Evolutionary conservation across 2,329 filamentous ascomycete species (phyloP).

Genomic region (Pestalotiopsis sp.): DNA sequence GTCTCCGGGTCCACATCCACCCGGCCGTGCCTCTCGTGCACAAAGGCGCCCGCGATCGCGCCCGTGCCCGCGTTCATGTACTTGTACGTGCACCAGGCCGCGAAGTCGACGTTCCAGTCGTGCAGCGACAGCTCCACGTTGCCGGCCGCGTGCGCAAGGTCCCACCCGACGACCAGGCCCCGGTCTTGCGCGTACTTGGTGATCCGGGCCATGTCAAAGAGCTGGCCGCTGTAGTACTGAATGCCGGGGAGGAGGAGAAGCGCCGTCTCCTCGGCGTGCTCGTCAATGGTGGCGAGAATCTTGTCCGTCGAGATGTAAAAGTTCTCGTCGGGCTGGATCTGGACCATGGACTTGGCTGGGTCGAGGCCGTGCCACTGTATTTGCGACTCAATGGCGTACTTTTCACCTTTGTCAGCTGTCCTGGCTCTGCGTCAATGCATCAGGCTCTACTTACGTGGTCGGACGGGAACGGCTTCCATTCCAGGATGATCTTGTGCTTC

Average conservation of each 20-base stretch:
- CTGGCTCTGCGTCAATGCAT: no score
- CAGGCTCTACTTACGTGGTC: slow-evolving; percentile 66
- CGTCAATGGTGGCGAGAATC: slow-evolving; percentile 73
- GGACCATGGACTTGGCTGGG: slow-evolving; percentile 69
- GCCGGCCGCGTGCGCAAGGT: slow-evolving; percentile 82
- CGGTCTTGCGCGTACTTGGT: slow-evolving; percentile 73
- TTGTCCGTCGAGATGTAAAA: slow-evolving; percentile 70
- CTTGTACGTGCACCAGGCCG: slow-evolving; percentile 93
- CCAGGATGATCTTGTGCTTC: slow-evolving; percentile 79
- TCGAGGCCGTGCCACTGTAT: slow-evolving; percentile 70
- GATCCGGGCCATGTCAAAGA: slow-evolving; percentile 80
- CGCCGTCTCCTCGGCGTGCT: slow-evolving; percentile 72
- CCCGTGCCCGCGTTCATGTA: slow-evolving; percentile 88
- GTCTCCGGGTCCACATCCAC: slow-evolving; percentile 48
- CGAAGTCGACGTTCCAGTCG: slow-evolving; percentile 90
- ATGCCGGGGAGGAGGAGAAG: slow-evolving; percentile 82
- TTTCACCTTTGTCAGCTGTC: slow-evolving; percentile 7
- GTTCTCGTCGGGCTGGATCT: slow-evolving; percentile 66
- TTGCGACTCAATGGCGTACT: slow-evolving; percentile 85
- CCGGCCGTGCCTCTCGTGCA: slow-evolving; percentile 72
- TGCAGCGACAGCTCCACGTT: slow-evolving; percentile 81
- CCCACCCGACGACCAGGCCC: slow-evolving; percentile 80
- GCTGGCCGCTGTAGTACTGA: slow-evolving; percentile 90
- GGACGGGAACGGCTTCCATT: slow-evolving; percentile 87
- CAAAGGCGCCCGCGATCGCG: slow-evolving; percentile 76